These are phyloP conservation scores for Umbelopsis vinacea DNA, from an alignment of 192 early-diverging fungal species.

Conservation along the genomic window DNA sequence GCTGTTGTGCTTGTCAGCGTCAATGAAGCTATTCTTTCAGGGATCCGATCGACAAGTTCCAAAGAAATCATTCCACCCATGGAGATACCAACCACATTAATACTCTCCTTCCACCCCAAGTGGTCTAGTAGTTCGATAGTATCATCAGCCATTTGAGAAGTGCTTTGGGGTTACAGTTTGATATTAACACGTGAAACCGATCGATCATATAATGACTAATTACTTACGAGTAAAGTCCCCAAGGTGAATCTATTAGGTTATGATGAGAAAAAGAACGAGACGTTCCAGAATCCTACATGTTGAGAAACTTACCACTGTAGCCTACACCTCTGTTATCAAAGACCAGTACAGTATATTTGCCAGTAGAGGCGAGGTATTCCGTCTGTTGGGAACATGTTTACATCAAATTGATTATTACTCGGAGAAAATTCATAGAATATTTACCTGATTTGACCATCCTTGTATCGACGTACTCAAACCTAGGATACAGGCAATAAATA, in stretches of 20 bases:
- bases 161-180: conserved; percentile 38
- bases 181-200: not conserved
- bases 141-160: conserved; percentile 82
- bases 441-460: conserved; percentile 51
- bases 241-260: conserved; percentile 50
- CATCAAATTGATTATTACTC: not conserved
- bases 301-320: conserved; percentile 44
- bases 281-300: too few species aligned
- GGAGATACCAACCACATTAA: conserved; percentile 83
- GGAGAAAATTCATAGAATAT: not conserved
- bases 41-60: conserved; percentile 64
- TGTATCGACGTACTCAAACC: conserved; percentile 35
- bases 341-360: conserved; percentile 71
- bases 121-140: conserved; percentile 67
- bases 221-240: conserved; percentile 55
- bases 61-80: conserved; percentile 89
- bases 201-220: not conserved
- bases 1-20: conserved; percentile 64
- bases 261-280: not conserved
- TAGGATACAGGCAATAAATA: conserved; percentile 6
- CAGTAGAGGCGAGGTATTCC: conserved; percentile 64
- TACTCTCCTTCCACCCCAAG: conserved; percentile 70
- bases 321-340: conserved; percentile 91
- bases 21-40: conserved; percentile 61
- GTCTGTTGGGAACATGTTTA: conserved; percentile 46